A percentile compares a stretch with the other conserved stretches of the same genome.
Evolutionary conservation across 2,329 filamentous ascomycete genomes (phyloP).

Genomic region (Epichloe uncinata): DNA sequence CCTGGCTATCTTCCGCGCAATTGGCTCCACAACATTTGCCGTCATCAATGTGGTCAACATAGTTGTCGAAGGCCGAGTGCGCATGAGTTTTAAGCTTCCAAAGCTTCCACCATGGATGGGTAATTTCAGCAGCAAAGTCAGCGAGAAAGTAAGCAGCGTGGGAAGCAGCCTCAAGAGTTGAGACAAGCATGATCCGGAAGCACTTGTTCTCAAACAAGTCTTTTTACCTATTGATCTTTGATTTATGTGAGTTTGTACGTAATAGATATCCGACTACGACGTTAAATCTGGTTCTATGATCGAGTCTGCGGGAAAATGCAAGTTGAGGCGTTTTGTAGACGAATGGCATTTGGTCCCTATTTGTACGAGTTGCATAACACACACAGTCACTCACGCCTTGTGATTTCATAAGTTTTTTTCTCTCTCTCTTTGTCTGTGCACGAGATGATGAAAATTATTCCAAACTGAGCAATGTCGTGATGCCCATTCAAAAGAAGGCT

Average conservation of each 20-base stretch:
- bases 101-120: conserved; percentile 34
- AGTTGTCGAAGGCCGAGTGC: conserved; percentile 72
- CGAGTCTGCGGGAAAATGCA: not conserved
- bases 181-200: conserved; percentile 1
- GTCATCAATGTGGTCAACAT: conserved; percentile 74
- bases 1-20: conserved; percentile 76
- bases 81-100: conserved; percentile 38
- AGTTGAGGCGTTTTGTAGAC: not conserved
- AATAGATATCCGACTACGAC: not conserved
- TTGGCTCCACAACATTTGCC: conserved; percentile 71
- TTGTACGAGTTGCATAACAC: no score
- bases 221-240: not conserved
- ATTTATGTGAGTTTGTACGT: conserved; percentile 7
- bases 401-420: no score
- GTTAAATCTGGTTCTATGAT: not conserved
- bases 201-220: no score
- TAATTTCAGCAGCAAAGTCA: conserved; percentile 28
- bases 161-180: conserved; percentile 29
- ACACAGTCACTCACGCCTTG: no score
- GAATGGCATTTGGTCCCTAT: not conserved
- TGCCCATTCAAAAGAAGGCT: no score
- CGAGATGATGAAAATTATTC: no score
- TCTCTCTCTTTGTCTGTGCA: no score
- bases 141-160: conserved; percentile 36
- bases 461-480: no score